Conservation (phyloP, 2,329 filamentous ascomycete species). For the Colletotrichum orchidophilum region DNA sequence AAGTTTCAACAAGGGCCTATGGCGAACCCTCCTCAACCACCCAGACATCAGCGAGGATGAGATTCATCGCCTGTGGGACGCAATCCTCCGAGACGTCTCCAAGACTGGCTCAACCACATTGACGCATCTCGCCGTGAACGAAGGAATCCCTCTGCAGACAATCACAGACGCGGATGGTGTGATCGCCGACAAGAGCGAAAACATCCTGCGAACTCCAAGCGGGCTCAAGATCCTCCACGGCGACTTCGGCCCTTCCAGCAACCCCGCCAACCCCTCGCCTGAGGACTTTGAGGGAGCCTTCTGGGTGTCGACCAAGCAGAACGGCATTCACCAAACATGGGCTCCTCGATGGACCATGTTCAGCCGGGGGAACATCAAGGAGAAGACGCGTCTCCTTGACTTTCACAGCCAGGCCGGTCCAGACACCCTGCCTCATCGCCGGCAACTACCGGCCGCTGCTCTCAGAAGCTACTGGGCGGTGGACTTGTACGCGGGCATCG, state of each 20-base stretch:
- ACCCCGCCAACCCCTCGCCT: slow-evolving; percentile 40
- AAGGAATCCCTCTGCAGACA: slow-evolving; percentile 64
- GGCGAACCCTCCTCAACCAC: slow-evolving; percentile 48
- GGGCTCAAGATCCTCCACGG: slow-evolving; percentile 77
- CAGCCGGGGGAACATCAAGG: slow-evolving; percentile 86
- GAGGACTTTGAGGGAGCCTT: slow-evolving; percentile 73
- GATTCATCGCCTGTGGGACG: slow-evolving; percentile 54
- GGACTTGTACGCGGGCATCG: slow-evolving; percentile 92
- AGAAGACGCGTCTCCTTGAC: slow-evolving; percentile 80
- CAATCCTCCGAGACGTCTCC: slow-evolving; percentile 58
- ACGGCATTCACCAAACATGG: slow-evolving; percentile 86
- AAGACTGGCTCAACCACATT: slow-evolving; percentile 50
- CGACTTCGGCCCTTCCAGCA: slow-evolving; percentile 71
- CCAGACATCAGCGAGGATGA: slow-evolving; percentile 36
- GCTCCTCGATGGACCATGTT: slow-evolving; percentile 95
- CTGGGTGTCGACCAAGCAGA: slow-evolving; percentile 83
- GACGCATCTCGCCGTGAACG: slow-evolving; percentile 69
- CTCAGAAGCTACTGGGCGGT: slow-evolving; percentile 63
- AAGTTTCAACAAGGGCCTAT: slow-evolving; percentile 58
- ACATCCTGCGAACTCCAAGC: slow-evolving; percentile 77
- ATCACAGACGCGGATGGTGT: not conserved
- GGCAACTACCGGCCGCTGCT: not conserved
- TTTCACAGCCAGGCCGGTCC: slow-evolving; percentile 48
- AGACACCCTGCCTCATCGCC: not conserved
- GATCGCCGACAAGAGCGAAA: slow-evolving; percentile 55